Conservation (phyloP, 2,329 filamentous ascomycete species). For the Clonostachys sp. region DNA sequence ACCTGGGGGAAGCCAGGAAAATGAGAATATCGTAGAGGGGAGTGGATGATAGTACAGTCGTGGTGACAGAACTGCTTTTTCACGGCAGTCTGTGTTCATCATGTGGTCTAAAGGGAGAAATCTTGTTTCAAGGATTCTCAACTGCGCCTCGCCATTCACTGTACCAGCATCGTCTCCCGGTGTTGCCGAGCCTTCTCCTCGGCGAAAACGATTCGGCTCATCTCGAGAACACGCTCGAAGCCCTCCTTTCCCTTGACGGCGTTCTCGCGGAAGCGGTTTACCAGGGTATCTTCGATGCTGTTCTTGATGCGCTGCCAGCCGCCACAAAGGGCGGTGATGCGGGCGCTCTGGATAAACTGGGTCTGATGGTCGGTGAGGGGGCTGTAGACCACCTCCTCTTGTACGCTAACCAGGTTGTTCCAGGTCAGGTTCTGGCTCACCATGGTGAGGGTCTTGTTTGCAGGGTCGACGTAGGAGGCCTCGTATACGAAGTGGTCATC, state of each 20-base stretch:
- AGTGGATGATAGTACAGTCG: neutral
- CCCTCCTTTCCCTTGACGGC: slow-evolving; percentile 86
- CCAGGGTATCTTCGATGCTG: slow-evolving; percentile 87
- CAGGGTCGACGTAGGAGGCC: slow-evolving; percentile 88
- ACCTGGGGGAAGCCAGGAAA: too few species aligned
- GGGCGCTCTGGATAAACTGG: slow-evolving; percentile 81
- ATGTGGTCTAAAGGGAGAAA: too few species aligned
- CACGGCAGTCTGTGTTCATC: too few species aligned
- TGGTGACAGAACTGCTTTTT: too few species aligned
- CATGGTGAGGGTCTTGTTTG: slow-evolving; percentile 86
- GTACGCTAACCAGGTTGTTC: slow-evolving; percentile 84
- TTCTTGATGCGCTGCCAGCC: slow-evolving; percentile 98
- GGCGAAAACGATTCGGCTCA: slow-evolving; percentile 86
- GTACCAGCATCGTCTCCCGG: too few species aligned
- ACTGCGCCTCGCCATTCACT: too few species aligned
- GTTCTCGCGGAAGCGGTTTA: slow-evolving; percentile 88
- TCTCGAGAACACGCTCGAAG: slow-evolving; percentile 90
- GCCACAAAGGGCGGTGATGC: slow-evolving; percentile 90
- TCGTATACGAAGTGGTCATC: slow-evolving; percentile 90
- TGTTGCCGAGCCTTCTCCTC: slow-evolving; percentile 69
- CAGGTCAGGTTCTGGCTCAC: slow-evolving; percentile 92
- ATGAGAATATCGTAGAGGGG: neutral
- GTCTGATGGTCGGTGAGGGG: slow-evolving; percentile 60
- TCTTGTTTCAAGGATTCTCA: too few species aligned
- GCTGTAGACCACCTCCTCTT: slow-evolving; percentile 87